Evolutionary conservation across 371 early-diverging fungal species (phyloP), one percentile per base, ranked within the genome.

Genomic region (Syncephalastrum racemosum): DNA sequence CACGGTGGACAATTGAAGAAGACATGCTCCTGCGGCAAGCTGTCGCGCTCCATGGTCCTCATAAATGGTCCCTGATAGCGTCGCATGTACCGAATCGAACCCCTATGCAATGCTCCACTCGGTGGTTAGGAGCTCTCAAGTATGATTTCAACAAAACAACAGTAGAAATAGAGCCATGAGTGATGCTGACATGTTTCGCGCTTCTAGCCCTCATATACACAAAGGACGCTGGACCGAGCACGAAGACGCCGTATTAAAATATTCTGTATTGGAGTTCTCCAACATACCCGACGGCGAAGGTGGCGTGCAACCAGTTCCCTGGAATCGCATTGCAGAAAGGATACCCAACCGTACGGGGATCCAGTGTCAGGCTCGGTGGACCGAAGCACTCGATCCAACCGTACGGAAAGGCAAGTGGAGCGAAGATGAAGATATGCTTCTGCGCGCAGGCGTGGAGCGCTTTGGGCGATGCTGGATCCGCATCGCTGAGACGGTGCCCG

Each of bases 301-400:
- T 4, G 56, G 75, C 22, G 47, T 66, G 41, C 80, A 77, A 44
- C 79, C 82, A 1, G 79, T 85, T 50, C 82, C 85, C 7, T 88
- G 89, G 88, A 79, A 79, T 8, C 58, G 66, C 14, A 86, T 88
- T 48, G 79, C 84, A 0, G 66, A 71, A 48, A 45, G 63, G 23
- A 80, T 88, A 16, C 82, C 83, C 1, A 81, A 83, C 15, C 70
- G 90, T 10, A 85, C 85, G 0, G 85, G 83, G 3, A 82, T 84
- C 24, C 90, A 90, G 60, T 88, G 89, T 3, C 88, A 88, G 57
- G 89, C 90, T 15, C 79, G 89, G 6, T 90, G 87, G 81, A 81
- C 83, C 4, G 90, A 90, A 63, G 86, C 90, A 4, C 53, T 90
- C 10, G 87, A 90, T 55, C 90, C 90, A 3, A 66, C 62, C 18